A percentile compares a stretch with the other conserved stretches of the same genome.
phyloP scores from a whole-genome alignment of 2,329 filamentous ascomycete genomes.

The Trichophyton simii region DNA sequence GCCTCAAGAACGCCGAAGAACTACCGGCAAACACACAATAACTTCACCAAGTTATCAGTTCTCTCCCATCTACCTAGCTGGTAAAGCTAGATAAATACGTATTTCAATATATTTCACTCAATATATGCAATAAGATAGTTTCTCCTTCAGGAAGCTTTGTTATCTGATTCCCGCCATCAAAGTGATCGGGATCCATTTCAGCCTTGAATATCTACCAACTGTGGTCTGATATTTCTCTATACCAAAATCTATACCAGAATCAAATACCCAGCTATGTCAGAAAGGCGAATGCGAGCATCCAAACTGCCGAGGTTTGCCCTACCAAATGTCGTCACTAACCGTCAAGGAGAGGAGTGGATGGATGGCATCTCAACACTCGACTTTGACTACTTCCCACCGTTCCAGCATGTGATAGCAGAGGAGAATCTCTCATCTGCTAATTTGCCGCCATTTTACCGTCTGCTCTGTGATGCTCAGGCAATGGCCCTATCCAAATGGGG shows the following conservation, averaged over 20 bases:
- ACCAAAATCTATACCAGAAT: background rate
- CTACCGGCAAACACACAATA: background rate
- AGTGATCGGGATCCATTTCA: background rate
- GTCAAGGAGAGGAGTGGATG: slow-evolving; percentile 11
- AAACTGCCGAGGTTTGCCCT: slow-evolving; percentile 8
- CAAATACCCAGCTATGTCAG: background rate
- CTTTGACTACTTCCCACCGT: slow-evolving; percentile 9
- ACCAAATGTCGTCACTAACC: slow-evolving; percentile 4
- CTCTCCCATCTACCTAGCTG: background rate
- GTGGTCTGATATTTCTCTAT: no score
- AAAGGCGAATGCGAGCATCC: slow-evolving; percentile 5
- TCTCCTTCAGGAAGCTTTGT: background rate
- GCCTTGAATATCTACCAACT: no score
- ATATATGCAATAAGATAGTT: background rate
- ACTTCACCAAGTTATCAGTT: background rate
- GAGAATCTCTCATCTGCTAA: slow-evolving; percentile 6
- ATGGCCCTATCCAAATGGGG: slow-evolving; percentile 4
- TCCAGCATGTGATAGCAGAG: slow-evolving; percentile 7
- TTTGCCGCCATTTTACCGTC: slow-evolving; percentile 9
- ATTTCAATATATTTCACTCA: background rate
- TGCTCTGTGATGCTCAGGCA: slow-evolving; percentile 8
- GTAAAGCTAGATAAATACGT: background rate
- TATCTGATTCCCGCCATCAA: background rate
- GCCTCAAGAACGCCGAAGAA: background rate
- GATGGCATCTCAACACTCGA: slow-evolving; percentile 10